Base-by-base conservation (phyloP, 805 yeast genomes). In the Lachancea kluyveri region DNA sequence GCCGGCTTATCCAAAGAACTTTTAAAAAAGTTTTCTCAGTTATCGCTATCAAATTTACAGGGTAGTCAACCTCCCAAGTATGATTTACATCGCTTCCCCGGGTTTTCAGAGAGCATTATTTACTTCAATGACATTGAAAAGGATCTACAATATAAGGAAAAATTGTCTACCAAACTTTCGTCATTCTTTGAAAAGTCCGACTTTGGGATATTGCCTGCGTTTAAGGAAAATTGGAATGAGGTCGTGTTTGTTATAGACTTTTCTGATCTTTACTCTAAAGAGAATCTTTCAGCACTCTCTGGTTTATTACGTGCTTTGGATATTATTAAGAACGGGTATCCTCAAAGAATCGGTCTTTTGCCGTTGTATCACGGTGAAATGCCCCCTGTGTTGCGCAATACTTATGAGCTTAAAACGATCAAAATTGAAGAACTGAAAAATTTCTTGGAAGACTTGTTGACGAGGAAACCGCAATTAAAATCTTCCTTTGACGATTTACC, bases 321-420 rank as follows among this genome's bases (percentile, higher is more conserved):
- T 16, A 54, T 71, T 2, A 60, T 76, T 3, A 46, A 68, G 8
- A 68, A 72, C 25, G 74, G 75, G 1, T 66, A 82, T 11, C 84
- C 95, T 0, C 81, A 87, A 42, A 80, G 88, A 54, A 50, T 90
- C 31, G 98, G 96, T 5, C 40, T 90, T 3, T 62, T 90, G n/a
- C 95, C 97, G 0, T 36, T 81, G 3, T 39, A 45, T 17, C 39
- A 46, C 3, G 44, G 40, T 7, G 42, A 37, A 12, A 41, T 39
- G 2, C 52, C 50, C 21, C 30, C 32, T 5, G 33, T 50, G 4
- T 33, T 54, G 8, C 45, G 41, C 8, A 45, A 40, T 12, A 44
- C 54, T 4, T 54, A 55, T 25, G 42, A 45, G 18, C 33, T 60
- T 14, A 48, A 46, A 25, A 35, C 40, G 10, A 17, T 12, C 9